Conservation (phyloP, 2,329 filamentous ascomycete species). For the Colletotrichum tanaceti region DNA sequence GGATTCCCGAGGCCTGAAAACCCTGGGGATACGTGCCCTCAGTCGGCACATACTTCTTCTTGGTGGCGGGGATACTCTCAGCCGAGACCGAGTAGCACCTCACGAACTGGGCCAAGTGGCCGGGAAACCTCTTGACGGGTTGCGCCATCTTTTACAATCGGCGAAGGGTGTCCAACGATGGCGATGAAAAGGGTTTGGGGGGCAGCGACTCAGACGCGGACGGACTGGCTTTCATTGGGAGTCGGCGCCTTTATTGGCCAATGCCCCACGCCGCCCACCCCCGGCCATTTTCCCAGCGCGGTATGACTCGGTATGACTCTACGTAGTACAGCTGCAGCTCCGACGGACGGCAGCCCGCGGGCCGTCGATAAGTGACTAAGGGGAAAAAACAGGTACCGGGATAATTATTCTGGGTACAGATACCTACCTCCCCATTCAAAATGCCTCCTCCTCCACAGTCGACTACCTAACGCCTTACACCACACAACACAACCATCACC, state of each 20-base stretch:
- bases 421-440: not conserved
- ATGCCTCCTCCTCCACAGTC: not conserved
- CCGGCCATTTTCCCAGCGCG: conserved; percentile 11
- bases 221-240: no score
- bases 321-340: conserved; percentile 30
- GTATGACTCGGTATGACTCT: no score
- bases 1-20: conserved; percentile 86
- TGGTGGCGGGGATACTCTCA: conserved; percentile 76
- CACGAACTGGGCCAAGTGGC: conserved; percentile 42
- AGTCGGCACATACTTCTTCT: conserved; percentile 90
- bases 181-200: not conserved
- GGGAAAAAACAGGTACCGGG: conserved; percentile 21
- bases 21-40: conserved; percentile 90
- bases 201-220: no score
- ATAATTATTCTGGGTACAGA: conserved; percentile 17
- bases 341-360: conserved; percentile 32
- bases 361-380: conserved; percentile 19
- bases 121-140: conserved; percentile 39
- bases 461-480: not conserved
- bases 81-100: conserved; percentile 70
- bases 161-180: not conserved
- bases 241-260: conserved; percentile 30
- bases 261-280: conserved; percentile 27
- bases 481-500: not conserved
- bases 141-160: conserved; percentile 36